These are phyloP conservation scores for Phytophthora megakarya DNA, from an alignment of 352 stramenopile genomes.

Conservation along the genomic window DNA sequence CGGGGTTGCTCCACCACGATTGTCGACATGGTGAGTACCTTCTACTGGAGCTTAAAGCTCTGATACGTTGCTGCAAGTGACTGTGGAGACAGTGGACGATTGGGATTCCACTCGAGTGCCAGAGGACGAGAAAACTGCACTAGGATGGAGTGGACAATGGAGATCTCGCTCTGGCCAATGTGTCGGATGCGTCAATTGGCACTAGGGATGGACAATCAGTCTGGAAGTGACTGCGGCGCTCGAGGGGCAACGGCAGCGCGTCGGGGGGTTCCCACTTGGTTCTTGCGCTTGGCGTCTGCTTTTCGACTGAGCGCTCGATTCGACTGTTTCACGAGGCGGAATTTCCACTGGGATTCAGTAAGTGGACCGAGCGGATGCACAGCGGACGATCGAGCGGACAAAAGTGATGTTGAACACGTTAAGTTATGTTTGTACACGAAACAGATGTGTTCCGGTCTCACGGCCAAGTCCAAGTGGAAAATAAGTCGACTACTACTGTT, in stretches of 20 bases:
- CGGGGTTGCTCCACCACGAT: constrained; percentile 32
- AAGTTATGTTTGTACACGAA: constrained; percentile 7
- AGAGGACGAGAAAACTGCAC: constrained; percentile 15
- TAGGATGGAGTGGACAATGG: constrained; percentile 9
- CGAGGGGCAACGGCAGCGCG: constrained; percentile 11
- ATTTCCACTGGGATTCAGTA: constrained; percentile 17
- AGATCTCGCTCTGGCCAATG: constrained; percentile 23
- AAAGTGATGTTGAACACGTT: constrained; percentile 6
- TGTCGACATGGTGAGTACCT: constrained; percentile 32
- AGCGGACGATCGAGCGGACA: constrained; percentile 12
- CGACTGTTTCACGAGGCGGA: constrained; percentile 28
- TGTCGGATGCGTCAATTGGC: constrained; percentile 21
- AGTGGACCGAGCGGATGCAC: constrained; percentile 19
- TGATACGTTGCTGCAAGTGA: constrained; percentile 7
- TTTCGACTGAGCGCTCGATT: constrained; percentile 33
- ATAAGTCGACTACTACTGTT: too few relatives aligned
- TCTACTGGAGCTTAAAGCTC: background rate
- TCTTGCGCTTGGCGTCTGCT: constrained; percentile 33
- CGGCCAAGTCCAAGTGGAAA: too few relatives aligned
- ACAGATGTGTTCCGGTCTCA: background rate
- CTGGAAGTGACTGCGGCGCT: constrained; percentile 8
- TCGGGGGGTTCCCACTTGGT: constrained; percentile 25
- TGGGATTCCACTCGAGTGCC: constrained; percentile 18
- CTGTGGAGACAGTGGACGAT: constrained; percentile 10
- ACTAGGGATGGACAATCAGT: constrained; percentile 1